Evolutionary conservation across 805 yeast species (phyloP), one percentile per base, ranked within the genome.

Genomic region (Isabelozyma rhagii): DNA sequence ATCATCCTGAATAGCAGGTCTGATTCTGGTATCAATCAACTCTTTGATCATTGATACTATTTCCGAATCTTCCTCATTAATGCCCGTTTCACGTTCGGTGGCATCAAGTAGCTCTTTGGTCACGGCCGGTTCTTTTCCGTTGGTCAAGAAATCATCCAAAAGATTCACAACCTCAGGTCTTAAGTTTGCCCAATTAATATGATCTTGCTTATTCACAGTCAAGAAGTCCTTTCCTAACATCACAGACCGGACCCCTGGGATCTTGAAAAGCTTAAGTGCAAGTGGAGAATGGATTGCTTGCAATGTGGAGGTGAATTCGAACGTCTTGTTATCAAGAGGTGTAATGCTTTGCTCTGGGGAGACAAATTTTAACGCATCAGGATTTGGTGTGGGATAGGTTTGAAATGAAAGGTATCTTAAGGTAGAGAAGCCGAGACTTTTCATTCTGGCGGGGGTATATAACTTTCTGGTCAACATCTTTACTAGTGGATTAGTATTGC

Each of bases 1-100:
- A 62, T 94, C 99, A 61, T 94, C 99, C 71, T 91, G 96, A 50
- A 94, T 91, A 1, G 98, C 97, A 1, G 99, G 99, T 62, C 97
- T 84, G 46, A 94, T 92, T 64, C 97, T 83, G 1, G 99, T 94
- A 52, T 88, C 96, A 49, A 96, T 85, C 49, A 94, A 77, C 63
- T 94, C 98, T 59, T 90, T 88, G 61, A 94, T 90, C 87, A 92
- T 87, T 29, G 88, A 83, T 42, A 90, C 87, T 1, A 90, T 81
- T 68, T 93, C 98, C 29, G 65, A 58, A 52, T 73, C 78, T 39
- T 69, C 67, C 44, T 86, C 96, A 9, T 65, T 66, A 5, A 78
- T 81, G 41, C 73, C 74, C 39, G 69, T 76, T 46, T 70, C 68
- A 11, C 68, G 64, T 43, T 70, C 68, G 41, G 70, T 68, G 36